These are phyloP conservation scores for Hsuehochloa calcarea DNA, from an alignment of 176 grass and related monocot genomes.

Conservation along the genomic window DNA sequence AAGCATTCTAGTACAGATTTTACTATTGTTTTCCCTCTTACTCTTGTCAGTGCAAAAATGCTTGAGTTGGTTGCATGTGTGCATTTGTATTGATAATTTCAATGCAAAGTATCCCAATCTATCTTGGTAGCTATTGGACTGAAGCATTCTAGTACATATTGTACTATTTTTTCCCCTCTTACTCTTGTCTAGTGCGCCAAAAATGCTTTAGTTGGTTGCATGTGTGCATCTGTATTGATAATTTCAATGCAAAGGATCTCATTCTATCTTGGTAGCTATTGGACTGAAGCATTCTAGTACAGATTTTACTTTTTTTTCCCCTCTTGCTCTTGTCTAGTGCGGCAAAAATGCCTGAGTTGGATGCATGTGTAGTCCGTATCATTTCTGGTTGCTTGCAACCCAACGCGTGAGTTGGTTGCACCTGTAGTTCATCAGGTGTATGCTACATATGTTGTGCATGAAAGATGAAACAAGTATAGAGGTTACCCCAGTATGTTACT, in stretches of 20 bases:
- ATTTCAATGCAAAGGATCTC: too few species aligned
- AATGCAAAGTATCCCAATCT: too few species aligned
- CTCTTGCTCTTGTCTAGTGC: background rate
- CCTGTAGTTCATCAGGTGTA: background rate
- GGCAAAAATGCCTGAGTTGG: background rate
- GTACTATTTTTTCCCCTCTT: background rate
- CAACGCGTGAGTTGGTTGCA: too few species aligned
- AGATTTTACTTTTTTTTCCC: background rate
- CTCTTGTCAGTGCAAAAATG: background rate
- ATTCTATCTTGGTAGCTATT: background rate
- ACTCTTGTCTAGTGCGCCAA: background rate
- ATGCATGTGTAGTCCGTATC: background rate
- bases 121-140: conserved; percentile 32
- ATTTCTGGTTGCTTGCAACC: background rate
- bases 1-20: background rate
- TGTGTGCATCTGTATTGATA: too few species aligned
- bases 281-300: conserved; percentile 15
- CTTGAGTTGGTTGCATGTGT: background rate
- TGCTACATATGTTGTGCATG: background rate
- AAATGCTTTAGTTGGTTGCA: background rate
- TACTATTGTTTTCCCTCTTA: background rate
- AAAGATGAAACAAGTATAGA: background rate
- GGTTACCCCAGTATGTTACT: background rate
- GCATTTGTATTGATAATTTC: too few species aligned
- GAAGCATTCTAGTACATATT: background rate